Conservation (phyloP, 805 yeast genomes). For the Maudiozyma saulgeensis region DNA sequence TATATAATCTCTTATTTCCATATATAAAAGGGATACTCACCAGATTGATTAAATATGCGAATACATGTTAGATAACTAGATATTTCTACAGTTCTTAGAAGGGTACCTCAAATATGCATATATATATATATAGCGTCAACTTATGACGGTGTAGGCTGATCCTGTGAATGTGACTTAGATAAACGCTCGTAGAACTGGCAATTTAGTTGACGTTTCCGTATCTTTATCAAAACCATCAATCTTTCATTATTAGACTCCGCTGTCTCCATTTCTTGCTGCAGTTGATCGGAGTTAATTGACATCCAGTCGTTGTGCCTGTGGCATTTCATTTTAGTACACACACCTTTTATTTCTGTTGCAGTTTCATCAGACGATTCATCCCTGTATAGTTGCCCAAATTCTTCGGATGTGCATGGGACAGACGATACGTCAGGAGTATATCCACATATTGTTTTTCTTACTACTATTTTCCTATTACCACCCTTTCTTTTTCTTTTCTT, state of each 20-base stretch:
- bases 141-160: not conserved
- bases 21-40: too few species aligned
- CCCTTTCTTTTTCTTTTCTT: conserved; percentile 10
- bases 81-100: too few species aligned
- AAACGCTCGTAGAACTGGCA: conserved; percentile 16
- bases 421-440: conserved; percentile 9
- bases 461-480: conserved; percentile 6
- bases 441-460: conserved; percentile 22
- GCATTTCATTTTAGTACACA: conserved; percentile 24
- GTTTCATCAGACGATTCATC: conserved; percentile 3
- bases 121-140: too few species aligned
- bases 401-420: conserved; percentile 13
- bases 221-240: conserved; percentile 13
- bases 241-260: conserved; percentile 19
- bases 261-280: conserved; percentile 17
- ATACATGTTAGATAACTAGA: too few species aligned
- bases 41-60: too few species aligned
- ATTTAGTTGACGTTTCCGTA: conserved; percentile 23
- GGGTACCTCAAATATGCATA: too few species aligned
- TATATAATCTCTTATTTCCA: too few species aligned
- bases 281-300: conserved; percentile 14
- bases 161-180: not conserved
- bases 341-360: conserved; percentile 6
- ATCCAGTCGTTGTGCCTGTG: conserved; percentile 26
- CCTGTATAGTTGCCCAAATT: conserved; percentile 10